Percentiles rank a stretch among this genome's conserved stretches.
phyloP scores from a whole-genome alignment of 441 rosid genomes.

The Omphalea diandra region DNA sequence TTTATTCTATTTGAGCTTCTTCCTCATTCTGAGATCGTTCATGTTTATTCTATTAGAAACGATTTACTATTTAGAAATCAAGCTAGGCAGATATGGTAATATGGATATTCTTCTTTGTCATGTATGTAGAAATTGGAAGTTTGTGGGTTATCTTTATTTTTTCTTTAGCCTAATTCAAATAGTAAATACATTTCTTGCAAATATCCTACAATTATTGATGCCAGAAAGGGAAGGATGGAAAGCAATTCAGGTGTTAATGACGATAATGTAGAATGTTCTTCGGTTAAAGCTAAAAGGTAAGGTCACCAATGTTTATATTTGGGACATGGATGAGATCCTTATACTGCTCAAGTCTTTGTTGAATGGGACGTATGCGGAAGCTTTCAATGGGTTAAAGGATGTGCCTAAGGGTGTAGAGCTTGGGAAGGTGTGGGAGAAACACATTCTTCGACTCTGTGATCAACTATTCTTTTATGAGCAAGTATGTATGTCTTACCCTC shows the following conservation, averaged over 20 bases:
- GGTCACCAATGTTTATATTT: slow-evolving; percentile 57
- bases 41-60: neutral
- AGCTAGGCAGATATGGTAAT: no score
- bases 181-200: neutral
- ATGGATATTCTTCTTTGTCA: no score
- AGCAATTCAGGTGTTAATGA: slow-evolving; percentile 26
- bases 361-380: slow-evolving; percentile 61
- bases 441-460: slow-evolving; percentile 71
- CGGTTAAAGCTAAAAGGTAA: slow-evolving; percentile 21
- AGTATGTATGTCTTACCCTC: slow-evolving; percentile 36
- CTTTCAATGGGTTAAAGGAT: slow-evolving; percentile 60
- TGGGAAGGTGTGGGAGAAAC: slow-evolving; percentile 81
- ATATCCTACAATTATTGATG: neutral
- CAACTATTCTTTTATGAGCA: slow-evolving; percentile 74
- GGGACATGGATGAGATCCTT: slow-evolving; percentile 98
- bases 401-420: slow-evolving; percentile 62
- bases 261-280: slow-evolving; percentile 25
- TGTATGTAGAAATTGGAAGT: neutral
- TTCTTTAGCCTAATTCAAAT: neutral
- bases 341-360: slow-evolving; percentile 82
- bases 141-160: no score
- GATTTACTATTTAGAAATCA: neutral
- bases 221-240: slow-evolving; percentile 32
- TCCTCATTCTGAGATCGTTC: no score
- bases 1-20: no score